A percentile compares a stretch with the other conserved stretches of the same genome.
Evolutionary conservation across 2,329 filamentous ascomycete genomes (phyloP).

Genomic region (Clarireedia sp.): DNA sequence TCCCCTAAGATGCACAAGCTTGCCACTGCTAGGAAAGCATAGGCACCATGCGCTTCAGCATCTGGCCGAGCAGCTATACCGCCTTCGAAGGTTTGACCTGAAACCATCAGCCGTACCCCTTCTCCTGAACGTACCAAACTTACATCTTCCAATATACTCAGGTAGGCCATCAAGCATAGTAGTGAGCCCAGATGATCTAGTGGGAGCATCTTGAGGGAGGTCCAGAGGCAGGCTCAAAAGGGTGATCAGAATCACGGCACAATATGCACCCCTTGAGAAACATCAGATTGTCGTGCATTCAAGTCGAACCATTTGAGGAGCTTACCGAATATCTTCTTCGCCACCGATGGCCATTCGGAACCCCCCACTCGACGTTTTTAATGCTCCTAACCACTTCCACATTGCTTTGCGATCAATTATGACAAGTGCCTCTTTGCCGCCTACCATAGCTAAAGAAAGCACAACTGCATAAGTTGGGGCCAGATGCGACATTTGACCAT

Average conservation of each 20-base stretch:
- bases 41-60: constrained; percentile 90
- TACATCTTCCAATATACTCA: constrained; percentile 75
- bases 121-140: constrained; percentile 31
- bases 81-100: constrained; percentile 89
- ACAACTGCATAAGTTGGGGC: constrained; percentile 83
- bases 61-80: constrained; percentile 81
- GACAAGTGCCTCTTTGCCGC: constrained; percentile 64
- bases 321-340: constrained; percentile 84
- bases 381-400: constrained; percentile 81
- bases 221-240: constrained; percentile 76
- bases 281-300: constrained; percentile 12
- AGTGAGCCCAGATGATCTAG: constrained; percentile 51
- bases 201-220: constrained; percentile 65
- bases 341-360: constrained; percentile 81
- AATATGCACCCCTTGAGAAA: constrained; percentile 71
- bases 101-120: constrained; percentile 1
- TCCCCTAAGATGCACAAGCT: constrained; percentile 79
- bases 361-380: constrained; percentile 85
- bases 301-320: constrained; percentile 11
- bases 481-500: constrained; percentile 81
- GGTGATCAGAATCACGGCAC: constrained; percentile 75
- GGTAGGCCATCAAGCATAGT: constrained; percentile 65
- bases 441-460: constrained; percentile 70
- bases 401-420: constrained; percentile 74
- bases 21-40: constrained; percentile 88